Percentiles rank a stretch among this genome's conserved stretches.
Evolutionary conservation across 805 yeast species (phyloP).

Genomic region (Martiniozyma abietophila): DNA sequence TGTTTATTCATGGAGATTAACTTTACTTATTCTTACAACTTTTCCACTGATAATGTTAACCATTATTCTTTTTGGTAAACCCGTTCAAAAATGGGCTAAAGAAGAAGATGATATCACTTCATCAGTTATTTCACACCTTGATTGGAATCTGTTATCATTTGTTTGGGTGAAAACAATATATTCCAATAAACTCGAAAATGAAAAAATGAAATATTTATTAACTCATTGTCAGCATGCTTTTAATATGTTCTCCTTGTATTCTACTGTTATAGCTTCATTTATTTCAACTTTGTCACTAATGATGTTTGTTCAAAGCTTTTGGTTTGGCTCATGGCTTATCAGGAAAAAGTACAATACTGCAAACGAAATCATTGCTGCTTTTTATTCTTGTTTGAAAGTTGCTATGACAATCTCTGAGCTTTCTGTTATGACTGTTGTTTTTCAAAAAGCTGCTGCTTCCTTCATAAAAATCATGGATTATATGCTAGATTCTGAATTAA

Average conservation of each 20-base stretch:
- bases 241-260: slow-evolving; percentile 35
- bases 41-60: slow-evolving; percentile 55
- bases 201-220: slow-evolving; percentile 30
- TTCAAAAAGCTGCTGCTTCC: slow-evolving; percentile 71
- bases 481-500: slow-evolving; percentile 18
- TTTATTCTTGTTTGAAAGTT: slow-evolving; percentile 70
- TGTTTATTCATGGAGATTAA: slow-evolving; percentile 75
- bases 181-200: slow-evolving; percentile 44
- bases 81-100: slow-evolving; percentile 39
- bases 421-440: slow-evolving; percentile 45
- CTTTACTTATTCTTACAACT: slow-evolving; percentile 65
- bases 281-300: slow-evolving; percentile 49
- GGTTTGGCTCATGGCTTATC: slow-evolving; percentile 77
- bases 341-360: slow-evolving; percentile 38
- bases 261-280: slow-evolving; percentile 47
- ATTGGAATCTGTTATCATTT: slow-evolving; percentile 62
- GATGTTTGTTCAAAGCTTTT: slow-evolving; percentile 86
- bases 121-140: slow-evolving; percentile 47
- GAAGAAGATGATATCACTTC: slow-evolving; percentile 51
- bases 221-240: slow-evolving; percentile 29
- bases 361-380: slow-evolving; percentile 70
- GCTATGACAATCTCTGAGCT: slow-evolving; percentile 50
- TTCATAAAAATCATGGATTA: slow-evolving; percentile 38
- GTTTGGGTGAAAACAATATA: slow-evolving; percentile 52
- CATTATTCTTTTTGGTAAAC: slow-evolving; percentile 41